Base-by-base conservation (phyloP, 495 filamentous ascomycete species). In the Wilcoxina mikolae region DNA sequence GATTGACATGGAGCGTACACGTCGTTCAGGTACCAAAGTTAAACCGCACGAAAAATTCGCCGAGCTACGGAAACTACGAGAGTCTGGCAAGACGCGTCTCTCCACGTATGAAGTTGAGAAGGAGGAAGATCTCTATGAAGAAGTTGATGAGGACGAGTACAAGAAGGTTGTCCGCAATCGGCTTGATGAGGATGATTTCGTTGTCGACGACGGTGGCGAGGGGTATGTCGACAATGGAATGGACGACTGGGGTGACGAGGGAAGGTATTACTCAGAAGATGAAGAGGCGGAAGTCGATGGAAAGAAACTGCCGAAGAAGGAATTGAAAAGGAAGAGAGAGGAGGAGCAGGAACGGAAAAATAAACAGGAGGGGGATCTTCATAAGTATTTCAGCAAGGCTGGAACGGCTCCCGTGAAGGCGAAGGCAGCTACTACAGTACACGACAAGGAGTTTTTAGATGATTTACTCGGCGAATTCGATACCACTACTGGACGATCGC, bases 141-240 rank as follows among this genome's bases (percentile, higher is more conserved):
- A 94, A 67, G 88, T 96, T 47, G 89, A 96, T 66, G 91, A 98
- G 60, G 89, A 94, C 62, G 83, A 84, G 46, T 98, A 98, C 74
- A 95, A 94, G 69, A 91, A 94, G 65, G 79, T 95, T 53, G 87
- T 98, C 38, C 78, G 90, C 33, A 79, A 82, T 42, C 83, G 93
- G 20, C 74, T 98, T 42, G 86, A 94, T 65, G 76, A 89, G 65
- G 91, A 98, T 66, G 91, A 98, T 70, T 98, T 98, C 56, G 90
- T 98, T 53, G 85, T 98, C 51, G 86, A 93, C 68, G 85, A 91
- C 69, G 88, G 93, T 70, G 89, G 87, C 49, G 85, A 85, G 57
- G 86, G 87, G 24, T 98, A 98, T 66, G 90, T 84, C 49, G 91
- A 98, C 64, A 93, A 98, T 66, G 91, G 91, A 53, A 84, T 91